These are phyloP conservation scores for Teratosphaeria gauchensis DNA, from an alignment of 2,329 filamentous ascomycete species.

Conservation along the genomic window DNA sequence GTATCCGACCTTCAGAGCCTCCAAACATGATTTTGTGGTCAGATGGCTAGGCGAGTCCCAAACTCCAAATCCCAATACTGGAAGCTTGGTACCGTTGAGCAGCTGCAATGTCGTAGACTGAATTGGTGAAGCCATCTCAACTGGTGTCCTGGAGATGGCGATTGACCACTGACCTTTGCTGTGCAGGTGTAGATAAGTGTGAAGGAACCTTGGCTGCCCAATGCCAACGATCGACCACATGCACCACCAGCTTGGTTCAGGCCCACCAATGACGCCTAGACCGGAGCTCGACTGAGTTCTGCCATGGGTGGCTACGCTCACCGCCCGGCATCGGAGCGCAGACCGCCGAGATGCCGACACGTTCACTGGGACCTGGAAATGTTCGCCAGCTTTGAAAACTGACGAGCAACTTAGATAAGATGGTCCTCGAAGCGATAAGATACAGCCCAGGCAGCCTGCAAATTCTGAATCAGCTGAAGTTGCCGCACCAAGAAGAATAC, in stretches of 20 bases:
- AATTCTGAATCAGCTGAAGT: conserved; percentile 73
- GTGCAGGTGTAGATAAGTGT: not conserved
- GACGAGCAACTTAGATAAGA: conserved; percentile 14
- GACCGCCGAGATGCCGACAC: not conserved
- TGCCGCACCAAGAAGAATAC: conserved; percentile 73
- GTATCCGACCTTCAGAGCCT: conserved; percentile 50
- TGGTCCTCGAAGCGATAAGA: conserved; percentile 65
- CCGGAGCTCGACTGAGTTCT: not conserved
- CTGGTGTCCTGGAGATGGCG: no score
- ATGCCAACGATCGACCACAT: not conserved
- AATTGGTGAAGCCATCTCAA: not conserved
- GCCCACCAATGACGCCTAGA: not conserved
- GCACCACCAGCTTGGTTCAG: not conserved
- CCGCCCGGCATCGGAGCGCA: not conserved
- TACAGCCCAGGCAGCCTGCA: conserved; percentile 63
- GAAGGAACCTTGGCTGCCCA: not conserved
- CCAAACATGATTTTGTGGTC: conserved; percentile 44
- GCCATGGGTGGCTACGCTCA: not conserved
- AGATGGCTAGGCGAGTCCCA: conserved; percentile 42
- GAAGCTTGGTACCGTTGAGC: conserved; percentile 41
- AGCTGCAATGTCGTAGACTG: conserved; percentile 31
- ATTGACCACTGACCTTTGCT: not conserved
- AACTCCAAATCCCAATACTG: conserved; percentile 61
- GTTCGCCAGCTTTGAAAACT: not conserved
- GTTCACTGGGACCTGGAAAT: not conserved